These are phyloP conservation scores for Arthrocladium fulminans DNA, from an alignment of 2,329 filamentous ascomycete species.

Conservation along the genomic window DNA sequence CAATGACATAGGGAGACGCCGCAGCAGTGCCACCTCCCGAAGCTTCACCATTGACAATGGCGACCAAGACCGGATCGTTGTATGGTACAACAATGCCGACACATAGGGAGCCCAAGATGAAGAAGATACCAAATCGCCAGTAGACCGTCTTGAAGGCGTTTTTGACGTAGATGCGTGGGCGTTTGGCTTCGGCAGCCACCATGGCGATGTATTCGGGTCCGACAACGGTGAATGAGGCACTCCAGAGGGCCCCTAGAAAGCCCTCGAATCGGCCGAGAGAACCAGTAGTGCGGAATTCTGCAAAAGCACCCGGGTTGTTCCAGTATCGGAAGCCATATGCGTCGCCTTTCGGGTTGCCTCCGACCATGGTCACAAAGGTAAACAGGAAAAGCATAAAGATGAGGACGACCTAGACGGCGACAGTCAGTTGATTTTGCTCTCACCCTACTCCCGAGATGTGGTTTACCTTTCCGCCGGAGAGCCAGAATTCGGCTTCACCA, in stretches of 20 bases:
- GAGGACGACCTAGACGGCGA: slow-evolving; percentile 50
- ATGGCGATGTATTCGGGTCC: slow-evolving; percentile 55
- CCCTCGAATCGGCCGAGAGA: slow-evolving; percentile 47
- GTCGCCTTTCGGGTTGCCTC: slow-evolving; percentile 63
- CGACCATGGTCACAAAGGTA: slow-evolving; percentile 72
- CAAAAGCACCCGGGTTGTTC: slow-evolving; percentile 55
- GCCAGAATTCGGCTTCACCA: slow-evolving; percentile 59
- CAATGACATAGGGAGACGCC: slow-evolving; percentile 56
- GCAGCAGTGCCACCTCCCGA: slow-evolving; percentile 47
- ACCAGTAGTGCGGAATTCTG: slow-evolving; percentile 53
- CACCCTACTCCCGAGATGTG: slow-evolving; percentile 45
- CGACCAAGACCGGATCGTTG: slow-evolving; percentile 50
- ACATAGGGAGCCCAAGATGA: slow-evolving; percentile 59
- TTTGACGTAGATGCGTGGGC: slow-evolving; percentile 59
- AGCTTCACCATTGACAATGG: slow-evolving; percentile 38
- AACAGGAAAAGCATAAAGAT: slow-evolving; percentile 56
- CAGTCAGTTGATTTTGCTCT: slow-evolving; percentile 42
- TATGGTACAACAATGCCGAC: slow-evolving; percentile 62
- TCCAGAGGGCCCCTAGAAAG: slow-evolving; percentile 61
- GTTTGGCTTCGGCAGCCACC: slow-evolving; percentile 58
- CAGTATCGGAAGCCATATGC: slow-evolving; percentile 62
- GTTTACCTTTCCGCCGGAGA: slow-evolving; percentile 54
- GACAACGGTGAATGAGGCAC: slow-evolving; percentile 57
- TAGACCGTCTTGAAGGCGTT: slow-evolving; percentile 65
- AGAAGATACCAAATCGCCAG: slow-evolving; percentile 65